These are phyloP conservation scores for Dothideomycetes sp. DNA, from an alignment of 2,329 filamentous ascomycete genomes.

Conservation along the genomic window DNA sequence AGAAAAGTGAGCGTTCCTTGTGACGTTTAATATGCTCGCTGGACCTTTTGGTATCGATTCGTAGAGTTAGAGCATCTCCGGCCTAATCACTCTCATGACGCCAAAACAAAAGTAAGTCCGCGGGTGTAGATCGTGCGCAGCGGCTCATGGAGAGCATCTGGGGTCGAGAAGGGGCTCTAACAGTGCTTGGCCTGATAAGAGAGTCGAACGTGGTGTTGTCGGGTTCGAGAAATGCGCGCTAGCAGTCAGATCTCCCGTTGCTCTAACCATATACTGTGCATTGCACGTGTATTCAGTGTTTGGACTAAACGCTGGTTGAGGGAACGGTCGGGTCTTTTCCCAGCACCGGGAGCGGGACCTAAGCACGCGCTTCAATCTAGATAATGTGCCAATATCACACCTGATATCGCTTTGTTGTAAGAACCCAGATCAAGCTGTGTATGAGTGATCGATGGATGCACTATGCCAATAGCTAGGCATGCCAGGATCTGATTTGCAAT, in stretches of 20 bases:
- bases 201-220: background rate
- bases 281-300: background rate
- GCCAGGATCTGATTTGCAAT: too few species aligned
- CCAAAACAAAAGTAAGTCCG: constrained; percentile 10
- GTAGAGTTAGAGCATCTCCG: constrained; percentile 8
- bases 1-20: constrained; percentile 2
- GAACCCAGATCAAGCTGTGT: too few species aligned
- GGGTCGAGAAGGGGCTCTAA: constrained; percentile 2
- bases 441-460: too few species aligned
- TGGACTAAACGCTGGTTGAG: background rate
- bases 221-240: background rate
- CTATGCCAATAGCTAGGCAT: too few species aligned
- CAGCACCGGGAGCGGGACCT: too few species aligned
- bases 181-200: constrained; percentile 7
- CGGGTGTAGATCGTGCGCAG: constrained; percentile 8
- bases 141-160: constrained; percentile 5
- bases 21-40: constrained; percentile 7
- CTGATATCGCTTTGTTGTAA: too few species aligned
- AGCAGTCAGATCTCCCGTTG: background rate
- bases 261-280: background rate
- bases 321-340: background rate
- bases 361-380: too few species aligned
- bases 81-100: constrained; percentile 7
- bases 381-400: too few species aligned
- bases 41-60: background rate